phyloP scores from a whole-genome alignment of 2,329 filamentous ascomycete genomes.

The Penicillium sp. region DNA sequence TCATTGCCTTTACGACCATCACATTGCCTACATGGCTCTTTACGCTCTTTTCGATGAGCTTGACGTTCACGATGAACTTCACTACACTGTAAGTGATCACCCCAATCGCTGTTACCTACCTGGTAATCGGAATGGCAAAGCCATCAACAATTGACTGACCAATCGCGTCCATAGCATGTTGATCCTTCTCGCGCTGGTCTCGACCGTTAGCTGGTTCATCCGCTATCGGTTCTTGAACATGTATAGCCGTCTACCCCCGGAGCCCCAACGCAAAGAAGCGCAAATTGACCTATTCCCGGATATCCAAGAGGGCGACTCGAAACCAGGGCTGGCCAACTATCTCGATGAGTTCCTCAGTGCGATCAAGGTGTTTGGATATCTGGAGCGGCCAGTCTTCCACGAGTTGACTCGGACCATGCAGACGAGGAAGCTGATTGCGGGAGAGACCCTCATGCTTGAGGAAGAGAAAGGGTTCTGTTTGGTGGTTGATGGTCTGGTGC shows the following conservation, averaged over 20 bases:
- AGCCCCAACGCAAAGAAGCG: slow-evolving; percentile 93
- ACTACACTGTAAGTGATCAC: slow-evolving; percentile 72
- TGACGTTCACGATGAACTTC: slow-evolving; percentile 98
- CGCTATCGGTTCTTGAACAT: slow-evolving; percentile 95
- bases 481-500: slow-evolving; percentile 92
- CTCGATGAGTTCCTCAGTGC: slow-evolving; percentile 97
- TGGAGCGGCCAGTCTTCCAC: slow-evolving; percentile 95
- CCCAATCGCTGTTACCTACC: neutral
- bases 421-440: slow-evolving; percentile 91
- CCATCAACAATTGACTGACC: slow-evolving; percentile 6
- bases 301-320: slow-evolving; percentile 83
- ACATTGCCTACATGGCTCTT: slow-evolving; percentile 88
- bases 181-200: slow-evolving; percentile 74
- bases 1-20: slow-evolving; percentile 82
- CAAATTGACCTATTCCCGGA: slow-evolving; percentile 95
- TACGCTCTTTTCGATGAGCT: slow-evolving; percentile 82
- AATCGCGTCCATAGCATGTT: slow-evolving; percentile 60
- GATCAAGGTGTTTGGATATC: slow-evolving; percentile 97
- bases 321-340: slow-evolving; percentile 92
- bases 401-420: slow-evolving; percentile 98
- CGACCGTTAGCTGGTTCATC: slow-evolving; percentile 89
- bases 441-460: slow-evolving; percentile 91
- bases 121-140: neutral
- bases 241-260: slow-evolving; percentile 89
- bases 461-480: slow-evolving; percentile 98